Percentiles rank a stretch among this genome's conserved stretches.
These are phyloP conservation scores for Tulasnella calospora DNA, from an alignment of 768 basidiomycete genomes.

Conservation along the genomic window DNA sequence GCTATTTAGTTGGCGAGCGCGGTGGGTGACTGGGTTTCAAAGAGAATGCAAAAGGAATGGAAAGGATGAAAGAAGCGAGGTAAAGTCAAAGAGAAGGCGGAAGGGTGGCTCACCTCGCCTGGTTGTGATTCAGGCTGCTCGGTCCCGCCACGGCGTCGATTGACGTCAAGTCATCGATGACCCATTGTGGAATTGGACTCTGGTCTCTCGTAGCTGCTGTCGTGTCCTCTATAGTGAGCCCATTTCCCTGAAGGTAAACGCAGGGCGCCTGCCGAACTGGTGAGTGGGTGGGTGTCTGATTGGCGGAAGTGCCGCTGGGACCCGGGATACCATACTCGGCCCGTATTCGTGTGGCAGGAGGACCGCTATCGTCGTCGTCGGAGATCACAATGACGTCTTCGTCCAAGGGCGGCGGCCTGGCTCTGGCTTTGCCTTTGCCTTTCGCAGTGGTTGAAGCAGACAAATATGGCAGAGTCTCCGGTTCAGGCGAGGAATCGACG, in stretches of 20 bases:
- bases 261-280: neutral
- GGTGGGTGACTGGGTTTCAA: neutral
- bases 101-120: neutral
- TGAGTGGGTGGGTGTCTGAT: neutral
- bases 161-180: neutral
- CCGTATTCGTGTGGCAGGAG: neutral
- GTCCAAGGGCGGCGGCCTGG: neutral
- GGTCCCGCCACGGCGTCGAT: neutral
- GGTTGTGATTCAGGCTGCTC: neutral
- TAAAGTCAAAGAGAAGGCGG: neutral
- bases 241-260: neutral
- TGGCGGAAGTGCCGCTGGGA: neutral
- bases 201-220: neutral
- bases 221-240: neutral
- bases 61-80: neutral
- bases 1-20: neutral
- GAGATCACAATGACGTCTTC: neutral
- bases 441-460: conserved; percentile 3
- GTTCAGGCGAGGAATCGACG: neutral
- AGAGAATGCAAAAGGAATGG: neutral
- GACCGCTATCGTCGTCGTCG: neutral
- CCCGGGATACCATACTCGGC: neutral
- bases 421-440: conserved; percentile 7
- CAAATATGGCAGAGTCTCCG: neutral
- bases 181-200: conserved; percentile 5